Evolutionary conservation across 2,329 filamentous ascomycete species (phyloP).

Genomic region (Sporothrix dimorphospora): DNA sequence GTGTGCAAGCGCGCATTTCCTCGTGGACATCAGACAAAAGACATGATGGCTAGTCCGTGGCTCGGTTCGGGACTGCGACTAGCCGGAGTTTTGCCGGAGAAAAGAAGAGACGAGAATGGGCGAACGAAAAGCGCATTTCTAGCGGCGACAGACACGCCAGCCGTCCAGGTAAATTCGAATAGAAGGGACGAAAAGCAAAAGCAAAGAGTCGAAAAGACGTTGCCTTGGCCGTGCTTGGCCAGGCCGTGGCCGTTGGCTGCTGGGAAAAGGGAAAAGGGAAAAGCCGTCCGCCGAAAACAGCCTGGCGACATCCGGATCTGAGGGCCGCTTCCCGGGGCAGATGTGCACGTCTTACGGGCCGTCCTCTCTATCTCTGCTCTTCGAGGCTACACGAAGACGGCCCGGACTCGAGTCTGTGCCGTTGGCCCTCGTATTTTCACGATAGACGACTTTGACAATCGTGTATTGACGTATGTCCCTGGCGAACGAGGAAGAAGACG

Average conservation of each 20-base stretch:
- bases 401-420: not conserved
- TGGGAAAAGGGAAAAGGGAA: not conserved
- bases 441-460: not conserved
- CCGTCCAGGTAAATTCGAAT: not conserved
- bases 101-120: not conserved
- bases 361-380: not conserved
- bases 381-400: not conserved
- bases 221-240: not conserved
- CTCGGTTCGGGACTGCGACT: not conserved
- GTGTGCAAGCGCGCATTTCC: not conserved
- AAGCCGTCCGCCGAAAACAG: not conserved
- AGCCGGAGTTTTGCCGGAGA: slow-evolving; percentile 16
- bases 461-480: too few species aligned
- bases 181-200: not conserved
- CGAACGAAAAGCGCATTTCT: not conserved
- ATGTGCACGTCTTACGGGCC: not conserved
- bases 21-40: not conserved
- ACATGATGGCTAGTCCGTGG: not conserved
- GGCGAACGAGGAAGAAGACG: not conserved
- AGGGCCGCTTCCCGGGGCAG: slow-evolving; percentile 35
- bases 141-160: not conserved
- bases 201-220: not conserved
- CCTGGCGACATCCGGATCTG: slow-evolving; percentile 33
- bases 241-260: not conserved
- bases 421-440: not conserved